These are phyloP conservation scores for Saccharomyces kudriavzevii DNA, from an alignment of 805 yeast species.

Conservation along the genomic window DNA sequence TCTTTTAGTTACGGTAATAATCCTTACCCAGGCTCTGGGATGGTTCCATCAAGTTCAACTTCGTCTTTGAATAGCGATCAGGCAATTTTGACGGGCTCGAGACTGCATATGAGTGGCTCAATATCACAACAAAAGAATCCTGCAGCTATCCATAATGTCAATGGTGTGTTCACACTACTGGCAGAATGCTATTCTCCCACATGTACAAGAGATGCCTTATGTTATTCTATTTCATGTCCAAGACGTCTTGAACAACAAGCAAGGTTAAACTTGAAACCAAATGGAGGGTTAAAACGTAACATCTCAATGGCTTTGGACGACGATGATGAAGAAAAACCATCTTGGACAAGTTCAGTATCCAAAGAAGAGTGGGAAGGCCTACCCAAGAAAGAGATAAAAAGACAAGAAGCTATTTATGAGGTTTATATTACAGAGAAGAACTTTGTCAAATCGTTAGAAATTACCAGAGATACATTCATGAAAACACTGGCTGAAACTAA, in stretches of 20 bases:
- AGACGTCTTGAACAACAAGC: conserved; percentile 93
- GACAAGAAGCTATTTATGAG: conserved; percentile 94
- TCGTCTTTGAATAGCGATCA: conserved; percentile 18
- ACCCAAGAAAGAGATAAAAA: conserved; percentile 76
- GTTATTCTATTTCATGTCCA: conserved; percentile 96
- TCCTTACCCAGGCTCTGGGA: background rate
- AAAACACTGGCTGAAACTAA: conserved; percentile 80
- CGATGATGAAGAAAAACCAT: conserved; percentile 54
- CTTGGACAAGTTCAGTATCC: conserved; percentile 92
- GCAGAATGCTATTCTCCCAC: conserved; percentile 97
- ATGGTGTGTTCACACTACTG: conserved; percentile 86
- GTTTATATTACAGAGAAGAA: conserved; percentile 89
- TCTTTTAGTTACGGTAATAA: conserved; percentile 4
- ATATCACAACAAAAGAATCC: conserved; percentile 6
- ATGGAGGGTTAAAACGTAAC: conserved; percentile 74
- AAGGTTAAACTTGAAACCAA: conserved; percentile 76
- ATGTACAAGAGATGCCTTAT: conserved; percentile 76
- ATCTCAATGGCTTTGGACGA: conserved; percentile 30
- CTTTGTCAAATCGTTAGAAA: conserved; percentile 89
- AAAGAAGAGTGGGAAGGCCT: conserved; percentile 66
- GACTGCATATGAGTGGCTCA: background rate
- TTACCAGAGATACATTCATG: conserved; percentile 88
- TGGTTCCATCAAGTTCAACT: conserved; percentile 5
- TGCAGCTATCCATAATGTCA: conserved; percentile 38
- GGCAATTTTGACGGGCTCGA: conserved; percentile 1